Percentiles rank a stretch among this genome's conserved stretches.
phyloP scores from a whole-genome alignment of 2,329 filamentous ascomycete species.

The Thelonectria discophora region DNA sequence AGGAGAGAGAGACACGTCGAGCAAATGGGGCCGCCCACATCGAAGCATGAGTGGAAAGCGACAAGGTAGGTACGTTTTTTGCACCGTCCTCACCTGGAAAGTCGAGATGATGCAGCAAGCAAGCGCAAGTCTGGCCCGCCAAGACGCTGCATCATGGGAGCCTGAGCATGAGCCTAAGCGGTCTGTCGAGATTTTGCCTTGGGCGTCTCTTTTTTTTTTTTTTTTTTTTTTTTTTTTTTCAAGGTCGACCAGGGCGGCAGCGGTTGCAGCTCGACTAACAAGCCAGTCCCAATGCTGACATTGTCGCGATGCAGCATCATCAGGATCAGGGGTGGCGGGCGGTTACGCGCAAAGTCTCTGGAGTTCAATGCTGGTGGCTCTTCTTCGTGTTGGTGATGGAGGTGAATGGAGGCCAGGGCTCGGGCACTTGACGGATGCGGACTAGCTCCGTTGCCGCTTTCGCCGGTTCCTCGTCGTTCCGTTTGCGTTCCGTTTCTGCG shows the following conservation, averaged over 20 bases:
- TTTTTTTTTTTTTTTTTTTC: neutral
- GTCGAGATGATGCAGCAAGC: neutral
- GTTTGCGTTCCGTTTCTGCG: neutral
- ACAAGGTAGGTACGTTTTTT: conserved; percentile 6
- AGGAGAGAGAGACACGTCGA: conserved; percentile 36
- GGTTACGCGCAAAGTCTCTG: neutral
- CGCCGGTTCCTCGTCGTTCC: too few species aligned
- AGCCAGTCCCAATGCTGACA: neutral
- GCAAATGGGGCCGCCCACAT: conserved; percentile 26
- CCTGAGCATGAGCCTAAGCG: neutral
- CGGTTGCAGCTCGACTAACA: neutral
- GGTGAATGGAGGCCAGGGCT: conserved; percentile 2
- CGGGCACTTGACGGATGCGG: conserved; percentile 15
- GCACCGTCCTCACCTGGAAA: neutral
- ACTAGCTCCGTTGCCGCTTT: conserved; percentile 14
- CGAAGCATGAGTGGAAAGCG: conserved; percentile 4
- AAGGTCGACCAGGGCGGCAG: neutral
- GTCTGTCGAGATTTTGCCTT: neutral
- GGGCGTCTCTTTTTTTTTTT: neutral
- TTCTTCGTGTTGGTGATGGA: conserved; percentile 5
- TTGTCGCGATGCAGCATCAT: neutral
- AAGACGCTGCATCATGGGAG: neutral
- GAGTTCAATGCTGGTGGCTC: neutral
- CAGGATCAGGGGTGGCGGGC: neutral
- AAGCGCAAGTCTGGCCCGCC: too few species aligned